Evolutionary conservation across 73 alveolate genomes (phyloP), one percentile per base, ranked within the genome.

Genomic region (Loxodes magnus): DNA sequence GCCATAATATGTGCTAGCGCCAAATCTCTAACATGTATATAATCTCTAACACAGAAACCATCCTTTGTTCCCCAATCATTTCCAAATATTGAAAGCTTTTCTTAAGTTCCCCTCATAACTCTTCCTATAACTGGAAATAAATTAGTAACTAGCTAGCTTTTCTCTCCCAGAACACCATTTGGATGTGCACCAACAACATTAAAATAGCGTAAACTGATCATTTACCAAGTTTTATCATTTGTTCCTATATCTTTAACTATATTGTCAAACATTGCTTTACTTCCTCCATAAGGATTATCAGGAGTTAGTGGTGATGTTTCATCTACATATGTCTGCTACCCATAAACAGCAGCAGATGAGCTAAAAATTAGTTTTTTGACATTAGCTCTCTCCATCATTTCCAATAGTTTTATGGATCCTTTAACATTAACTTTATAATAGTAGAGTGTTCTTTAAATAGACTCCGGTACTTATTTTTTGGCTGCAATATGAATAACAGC

Each of bases 101-200:
- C 54, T 27, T 29, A 16, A 4, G 62, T 52, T 4, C 96, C 96
- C 27, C 73, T 77, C 7, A 90, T 94, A 2, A 90, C 98, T 54
- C 78, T 64, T 43, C 82, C 88, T 41, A 90, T 57, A 49, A 58
- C 74, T n/a, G 96, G 96, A 85, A 90, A 72, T 29, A 90, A 82
- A 46, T 79, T 82, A 1, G 96, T 93, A 22, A 53, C 12, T 2
- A 72, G 87, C 24, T 77, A 63, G 2, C 96, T 95, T 19, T 66
- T 72, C 39, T 90, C 98, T 7, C 96, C 98, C 3, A 90, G 67
- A 51, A 59, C 43, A 0, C 96, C 98, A 42, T 85, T 67, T 35
- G 71, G 53, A 23, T 88, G 93, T 19, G 98, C 98, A 10, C 98
- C 98, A 51, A 84, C 81, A 15, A 96, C 96, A 49, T 90, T 90